phyloP scores from a whole-genome alignment of 371 early-diverging fungal genomes.

The Parasitella parasitica region DNA sequence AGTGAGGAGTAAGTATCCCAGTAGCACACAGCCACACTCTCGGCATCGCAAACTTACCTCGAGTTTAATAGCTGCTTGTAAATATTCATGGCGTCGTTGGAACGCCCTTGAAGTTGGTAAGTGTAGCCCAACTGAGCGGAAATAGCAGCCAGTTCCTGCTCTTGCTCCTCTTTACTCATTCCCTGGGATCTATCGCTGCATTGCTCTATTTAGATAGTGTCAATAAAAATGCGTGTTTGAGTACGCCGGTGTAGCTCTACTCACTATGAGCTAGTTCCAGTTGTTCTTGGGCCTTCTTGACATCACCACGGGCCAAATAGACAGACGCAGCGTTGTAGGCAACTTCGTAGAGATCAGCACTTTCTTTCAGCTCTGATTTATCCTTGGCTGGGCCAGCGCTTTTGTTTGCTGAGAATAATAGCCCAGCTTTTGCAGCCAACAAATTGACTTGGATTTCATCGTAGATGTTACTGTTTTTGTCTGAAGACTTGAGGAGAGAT shows the following conservation, averaged over 20 bases:
- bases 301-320: constrained; percentile 55
- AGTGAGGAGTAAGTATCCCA: background rate
- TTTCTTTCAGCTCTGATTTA: constrained; percentile 4
- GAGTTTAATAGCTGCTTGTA: constrained; percentile 61
- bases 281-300: constrained; percentile 55
- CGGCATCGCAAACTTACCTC: constrained; percentile 43
- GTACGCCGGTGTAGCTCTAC: background rate
- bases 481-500: constrained; percentile 40
- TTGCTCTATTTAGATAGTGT: constrained; percentile 28
- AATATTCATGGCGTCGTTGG: constrained; percentile 60
- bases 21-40: background rate
- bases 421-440: constrained; percentile 67
- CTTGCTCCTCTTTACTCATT: constrained; percentile 63
- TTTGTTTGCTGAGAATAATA: constrained; percentile 43
- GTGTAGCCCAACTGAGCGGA: constrained; percentile 73
- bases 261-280: constrained; percentile 60
- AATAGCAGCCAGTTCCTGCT: constrained; percentile 70
- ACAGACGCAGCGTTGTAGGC: constrained; percentile 71
- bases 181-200: constrained; percentile 36
- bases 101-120: constrained; percentile 63
- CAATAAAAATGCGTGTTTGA: too few species aligned
- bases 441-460: constrained; percentile 57
- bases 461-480: constrained; percentile 33
- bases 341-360: constrained; percentile 62
- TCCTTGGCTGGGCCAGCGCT: constrained; percentile 18